phyloP scores from a whole-genome alignment of 257 asterid genomes.

The Solanum raphanifolium region DNA sequence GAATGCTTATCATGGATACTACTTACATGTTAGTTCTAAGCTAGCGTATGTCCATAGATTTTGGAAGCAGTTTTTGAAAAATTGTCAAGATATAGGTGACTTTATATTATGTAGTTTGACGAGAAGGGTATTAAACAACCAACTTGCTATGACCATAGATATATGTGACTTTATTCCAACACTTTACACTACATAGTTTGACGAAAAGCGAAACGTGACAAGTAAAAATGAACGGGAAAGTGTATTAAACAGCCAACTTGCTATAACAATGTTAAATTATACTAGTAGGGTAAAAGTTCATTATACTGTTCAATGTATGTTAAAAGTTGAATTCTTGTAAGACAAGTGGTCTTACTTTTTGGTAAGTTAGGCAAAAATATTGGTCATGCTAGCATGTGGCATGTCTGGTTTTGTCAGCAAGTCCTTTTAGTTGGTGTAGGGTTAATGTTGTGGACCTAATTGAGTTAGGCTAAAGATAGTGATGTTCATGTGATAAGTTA shows the following conservation, averaged over 20 bases:
- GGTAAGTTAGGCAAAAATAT: background rate
- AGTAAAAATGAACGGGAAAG: background rate
- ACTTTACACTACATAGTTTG: background rate
- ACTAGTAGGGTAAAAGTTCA: background rate
- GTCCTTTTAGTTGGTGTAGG: slow-evolving; percentile 3
- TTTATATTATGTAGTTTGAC: background rate
- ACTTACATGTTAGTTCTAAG: background rate
- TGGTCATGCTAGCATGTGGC: slow-evolving; percentile 4
- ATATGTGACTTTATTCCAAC: background rate
- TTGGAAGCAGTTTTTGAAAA: background rate
- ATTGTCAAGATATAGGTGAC: background rate
- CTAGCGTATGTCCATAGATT: background rate
- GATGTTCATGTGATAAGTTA: background rate
- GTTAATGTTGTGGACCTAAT: background rate
- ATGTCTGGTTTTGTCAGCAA: background rate
- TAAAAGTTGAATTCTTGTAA: background rate
- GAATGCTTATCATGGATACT: background rate
- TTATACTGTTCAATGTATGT: too few species aligned
- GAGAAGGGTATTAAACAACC: background rate
- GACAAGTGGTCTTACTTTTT: background rate
- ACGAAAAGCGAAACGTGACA: fast-evolving
- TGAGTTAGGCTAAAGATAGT: background rate
- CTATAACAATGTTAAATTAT: background rate
- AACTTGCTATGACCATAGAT: background rate
- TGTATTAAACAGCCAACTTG: background rate